Conservation (phyloP, 1,139 yeast genomes). For the Sugiyamaella sp. region DNA sequence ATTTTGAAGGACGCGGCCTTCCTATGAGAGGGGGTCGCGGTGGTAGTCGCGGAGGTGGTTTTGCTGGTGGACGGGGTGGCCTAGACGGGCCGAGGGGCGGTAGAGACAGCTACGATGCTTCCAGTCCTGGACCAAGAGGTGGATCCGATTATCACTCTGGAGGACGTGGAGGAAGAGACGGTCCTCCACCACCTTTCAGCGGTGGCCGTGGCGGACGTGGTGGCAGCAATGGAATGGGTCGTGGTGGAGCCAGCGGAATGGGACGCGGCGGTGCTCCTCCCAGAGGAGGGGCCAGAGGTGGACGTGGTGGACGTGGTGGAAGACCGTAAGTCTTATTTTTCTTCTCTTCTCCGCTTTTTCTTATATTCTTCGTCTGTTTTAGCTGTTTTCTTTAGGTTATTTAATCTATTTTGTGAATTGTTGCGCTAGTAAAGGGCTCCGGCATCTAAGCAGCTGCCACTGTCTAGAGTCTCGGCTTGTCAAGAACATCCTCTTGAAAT, state of each 20-base stretch:
- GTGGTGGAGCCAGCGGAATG: background rate
- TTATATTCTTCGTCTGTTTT: background rate
- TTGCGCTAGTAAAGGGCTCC: too few species aligned
- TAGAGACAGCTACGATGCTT: background rate
- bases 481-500: too few species aligned
- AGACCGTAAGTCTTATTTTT: background rate
- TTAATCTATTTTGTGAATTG: too few species aligned
- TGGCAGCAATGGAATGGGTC: background rate
- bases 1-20: background rate
- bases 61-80: background rate
- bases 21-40: slow-evolving; percentile 18
- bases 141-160: background rate
- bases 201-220: slow-evolving; percentile 2
- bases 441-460: too few species aligned
- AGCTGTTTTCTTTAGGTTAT: background rate
- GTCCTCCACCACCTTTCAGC: background rate
- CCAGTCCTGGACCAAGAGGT: background rate
- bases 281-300: background rate
- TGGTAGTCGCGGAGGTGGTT: slow-evolving; percentile 1
- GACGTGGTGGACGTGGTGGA: slow-evolving; percentile 3
- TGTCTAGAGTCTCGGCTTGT: too few species aligned
- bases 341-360: background rate
- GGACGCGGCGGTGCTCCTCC: background rate
- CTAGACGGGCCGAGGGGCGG: background rate
- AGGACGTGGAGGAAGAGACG: background rate